Base-by-base conservation (phyloP, 1,284 basidiomycete genomes). In the Lentinus polychrous region DNA sequence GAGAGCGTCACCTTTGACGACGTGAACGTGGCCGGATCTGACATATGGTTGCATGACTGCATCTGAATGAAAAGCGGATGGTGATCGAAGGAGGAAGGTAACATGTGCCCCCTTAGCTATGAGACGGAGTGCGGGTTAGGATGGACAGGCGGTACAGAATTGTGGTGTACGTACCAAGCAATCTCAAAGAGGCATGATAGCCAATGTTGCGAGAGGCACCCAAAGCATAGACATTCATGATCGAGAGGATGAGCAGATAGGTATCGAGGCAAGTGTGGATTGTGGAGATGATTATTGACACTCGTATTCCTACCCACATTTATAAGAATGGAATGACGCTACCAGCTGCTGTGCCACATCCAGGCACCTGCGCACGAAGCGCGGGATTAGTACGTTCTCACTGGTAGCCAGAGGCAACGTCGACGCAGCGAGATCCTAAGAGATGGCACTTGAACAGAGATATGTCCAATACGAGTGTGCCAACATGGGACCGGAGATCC, bases 141-240 rank as follows among this genome's bases (percentile, higher is more conserved):
- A 46, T 43, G 18, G 33, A n/a, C 33, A 34, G 8, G n/a, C 33
- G 17, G 40, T 32, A 7, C 43, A 35, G 39, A 35, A 8, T 27
- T 40, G 3, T 32, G 20, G 6, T 18, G 35, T 36, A 62, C 69
- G 34, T 53, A 81, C 78, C 65, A 22, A 82, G 68, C 1, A 84
- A 65, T 14, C 77, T 62, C 24, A 75, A 42, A 1, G 75, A 65
- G 36, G 81, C 60, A 50, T 68, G 67, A 63, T 82, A 83, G 2
- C 81, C 82, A 52, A 82, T 80, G 62, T 83, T 81, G 46, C 73
- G 71, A 8, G 83, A 85, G 5, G 71, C 81, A 36, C 82, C 82
- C n/a, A 85, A 66, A 12, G 69, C 62, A 46, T 79, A 64, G 22
- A 66, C 62, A 49, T 70, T 64, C 39, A 20, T 40, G 12, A 22